phyloP scores from a whole-genome alignment of 352 stramenopile genomes.

The Phytophthora sojae region DNA sequence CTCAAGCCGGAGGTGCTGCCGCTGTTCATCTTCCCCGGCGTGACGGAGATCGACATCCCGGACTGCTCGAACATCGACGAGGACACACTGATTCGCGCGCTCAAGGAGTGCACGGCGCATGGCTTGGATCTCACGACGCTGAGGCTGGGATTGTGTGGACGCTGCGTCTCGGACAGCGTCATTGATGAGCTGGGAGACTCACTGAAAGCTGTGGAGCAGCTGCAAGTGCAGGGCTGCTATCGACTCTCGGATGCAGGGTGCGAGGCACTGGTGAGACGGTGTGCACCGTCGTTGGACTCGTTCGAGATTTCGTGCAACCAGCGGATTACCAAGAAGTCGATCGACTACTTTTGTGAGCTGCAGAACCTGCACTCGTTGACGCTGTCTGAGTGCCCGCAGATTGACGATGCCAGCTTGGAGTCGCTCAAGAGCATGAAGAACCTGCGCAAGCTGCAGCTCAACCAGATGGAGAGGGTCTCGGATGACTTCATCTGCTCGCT shows the following conservation, averaged over 20 bases:
- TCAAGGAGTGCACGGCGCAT: constrained; percentile 41
- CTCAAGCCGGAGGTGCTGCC: constrained; percentile 76
- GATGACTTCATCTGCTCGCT: constrained; percentile 66
- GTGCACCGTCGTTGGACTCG: constrained; percentile 71
- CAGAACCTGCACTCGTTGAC: constrained; percentile 70
- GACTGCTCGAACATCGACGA: constrained; percentile 88
- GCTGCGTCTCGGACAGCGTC: constrained; percentile 78
- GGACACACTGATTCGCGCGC: constrained; percentile 52
- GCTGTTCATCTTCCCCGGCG: constrained; percentile 84
- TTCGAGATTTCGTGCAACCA: constrained; percentile 89
- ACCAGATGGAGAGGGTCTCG: constrained; percentile 80
- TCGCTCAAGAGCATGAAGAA: constrained; percentile 70
- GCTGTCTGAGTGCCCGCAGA: constrained; percentile 81
- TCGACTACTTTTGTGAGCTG: constrained; percentile 78
- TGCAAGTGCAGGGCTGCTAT: constrained; percentile 81
- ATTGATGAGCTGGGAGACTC: constrained; percentile 76
- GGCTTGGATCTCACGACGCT: constrained; percentile 62
- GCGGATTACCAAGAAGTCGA: constrained; percentile 76
- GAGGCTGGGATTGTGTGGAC: constrained; percentile 75
- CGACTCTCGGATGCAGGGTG: constrained; percentile 74
- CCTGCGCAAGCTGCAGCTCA: constrained; percentile 71
- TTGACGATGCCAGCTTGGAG: constrained; percentile 66
- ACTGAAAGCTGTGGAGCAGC: constrained; percentile 67
- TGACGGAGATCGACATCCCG: constrained; percentile 76
- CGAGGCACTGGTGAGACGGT: constrained; percentile 69